Evolutionary conservation across 192 early-diverging fungal species (phyloP).

Genomic region (Helicostylum pulchrum): DNA sequence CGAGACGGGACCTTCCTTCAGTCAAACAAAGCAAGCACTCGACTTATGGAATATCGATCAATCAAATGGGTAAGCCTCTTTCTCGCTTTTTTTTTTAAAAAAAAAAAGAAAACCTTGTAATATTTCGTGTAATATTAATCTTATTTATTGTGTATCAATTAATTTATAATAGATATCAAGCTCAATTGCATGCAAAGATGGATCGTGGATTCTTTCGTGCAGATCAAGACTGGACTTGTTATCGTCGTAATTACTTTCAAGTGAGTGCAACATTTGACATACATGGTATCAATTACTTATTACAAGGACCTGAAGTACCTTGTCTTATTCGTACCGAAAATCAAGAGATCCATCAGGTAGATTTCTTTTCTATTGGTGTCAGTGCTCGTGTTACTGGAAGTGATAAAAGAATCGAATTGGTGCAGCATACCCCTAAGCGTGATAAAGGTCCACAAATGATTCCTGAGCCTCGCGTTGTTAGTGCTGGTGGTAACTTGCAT

Average conservation of each 20-base stretch:
- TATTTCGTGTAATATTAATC: slow-evolving; percentile 5
- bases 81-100: neutral
- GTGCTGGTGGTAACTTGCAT: slow-evolving; percentile 56
- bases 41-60: slow-evolving; percentile 65
- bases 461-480: slow-evolving; percentile 54
- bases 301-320: slow-evolving; percentile 54
- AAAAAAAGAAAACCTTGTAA: neutral
- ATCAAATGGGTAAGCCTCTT: slow-evolving; percentile 38
- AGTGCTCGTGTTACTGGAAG: slow-evolving; percentile 64
- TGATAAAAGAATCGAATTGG: slow-evolving; percentile 72
- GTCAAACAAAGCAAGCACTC: slow-evolving; percentile 58
- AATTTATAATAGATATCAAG: slow-evolving; percentile 42
- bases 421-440: slow-evolving; percentile 89
- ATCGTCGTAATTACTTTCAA: slow-evolving; percentile 94
- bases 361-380: slow-evolving; percentile 74
- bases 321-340: slow-evolving; percentile 66
- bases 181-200: slow-evolving; percentile 67
- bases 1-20: slow-evolving; percentile 68
- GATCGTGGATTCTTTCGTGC: slow-evolving; percentile 86
- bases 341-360: slow-evolving; percentile 24
- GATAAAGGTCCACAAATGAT: slow-evolving; percentile 89
- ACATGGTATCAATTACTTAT: slow-evolving; percentile 20
- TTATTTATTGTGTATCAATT: slow-evolving; percentile 11
- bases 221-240: slow-evolving; percentile 85
- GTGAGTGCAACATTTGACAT: slow-evolving; percentile 60